These are phyloP conservation scores for Zasmidium angulare DNA, from an alignment of 2,329 filamentous ascomycete species.

Conservation along the genomic window DNA sequence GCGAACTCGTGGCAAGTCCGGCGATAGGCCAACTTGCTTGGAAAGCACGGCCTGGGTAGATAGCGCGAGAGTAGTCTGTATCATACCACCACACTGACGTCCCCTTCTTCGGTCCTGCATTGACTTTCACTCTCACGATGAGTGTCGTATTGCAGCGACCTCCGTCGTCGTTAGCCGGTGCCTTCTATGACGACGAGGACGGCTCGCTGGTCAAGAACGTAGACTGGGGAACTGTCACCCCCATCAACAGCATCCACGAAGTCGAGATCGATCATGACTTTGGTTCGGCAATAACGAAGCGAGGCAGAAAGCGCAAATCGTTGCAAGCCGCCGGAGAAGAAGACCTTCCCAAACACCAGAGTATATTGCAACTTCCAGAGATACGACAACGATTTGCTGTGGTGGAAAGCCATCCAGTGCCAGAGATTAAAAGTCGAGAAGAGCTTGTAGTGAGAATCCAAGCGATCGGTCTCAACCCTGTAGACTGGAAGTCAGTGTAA, in stretches of 20 bases:
- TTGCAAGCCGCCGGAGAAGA: neutral
- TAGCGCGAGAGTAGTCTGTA: neutral
- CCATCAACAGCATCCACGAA: slow-evolving; percentile 13
- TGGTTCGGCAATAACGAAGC: slow-evolving; percentile 12
- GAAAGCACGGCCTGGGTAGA: neutral
- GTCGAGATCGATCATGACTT: slow-evolving; percentile 19
- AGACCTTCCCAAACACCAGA: slow-evolving; percentile 12
- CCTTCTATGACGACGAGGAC: slow-evolving; percentile 8
- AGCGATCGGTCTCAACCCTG: slow-evolving; percentile 43
- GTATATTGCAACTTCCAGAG: slow-evolving; percentile 15
- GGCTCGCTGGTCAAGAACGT: slow-evolving; percentile 9
- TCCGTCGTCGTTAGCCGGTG: slow-evolving; percentile 2
- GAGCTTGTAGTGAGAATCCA: slow-evolving; percentile 39
- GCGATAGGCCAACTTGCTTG: neutral
- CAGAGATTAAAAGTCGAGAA: slow-evolving; percentile 22
- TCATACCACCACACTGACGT: neutral
- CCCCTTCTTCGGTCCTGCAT: neutral
- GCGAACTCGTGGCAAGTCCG: neutral
- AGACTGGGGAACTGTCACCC: slow-evolving; percentile 23
- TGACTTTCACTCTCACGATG: too few relatives aligned
- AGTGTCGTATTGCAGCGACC: slow-evolving; percentile 9
- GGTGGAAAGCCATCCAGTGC: slow-evolving; percentile 10
- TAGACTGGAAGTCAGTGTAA: slow-evolving; percentile 42
- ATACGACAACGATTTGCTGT: slow-evolving; percentile 14
- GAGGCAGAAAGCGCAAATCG: slow-evolving; percentile 5